phyloP scores from a whole-genome alignment of 805 yeast species.

The Saccharomycopsis sp. region DNA sequence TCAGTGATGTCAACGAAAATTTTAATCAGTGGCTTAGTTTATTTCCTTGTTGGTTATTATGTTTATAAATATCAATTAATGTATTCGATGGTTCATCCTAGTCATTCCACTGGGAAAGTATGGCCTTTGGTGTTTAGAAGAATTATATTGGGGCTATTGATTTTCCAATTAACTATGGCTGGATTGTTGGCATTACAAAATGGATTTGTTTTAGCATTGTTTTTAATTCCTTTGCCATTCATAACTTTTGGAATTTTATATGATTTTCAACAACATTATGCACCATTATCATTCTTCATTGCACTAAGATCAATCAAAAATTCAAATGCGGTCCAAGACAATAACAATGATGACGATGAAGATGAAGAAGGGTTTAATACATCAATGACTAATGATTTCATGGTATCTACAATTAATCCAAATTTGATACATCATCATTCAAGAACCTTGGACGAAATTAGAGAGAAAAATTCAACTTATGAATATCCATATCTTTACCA shows the following conservation, averaged over 20 bases:
- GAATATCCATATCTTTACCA: slow-evolving; percentile 68
- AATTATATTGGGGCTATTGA: slow-evolving; percentile 67
- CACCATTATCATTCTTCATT: slow-evolving; percentile 77
- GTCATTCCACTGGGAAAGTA: slow-evolving; percentile 93
- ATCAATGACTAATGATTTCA: slow-evolving; percentile 24
- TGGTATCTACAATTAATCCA: slow-evolving; percentile 17
- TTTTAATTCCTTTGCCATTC: slow-evolving; percentile 70
- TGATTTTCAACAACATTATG: slow-evolving; percentile 74
- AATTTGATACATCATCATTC: slow-evolving; percentile 22
- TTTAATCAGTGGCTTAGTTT: slow-evolving; percentile 72
- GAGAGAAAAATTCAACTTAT: slow-evolving; percentile 67
- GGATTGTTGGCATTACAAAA: slow-evolving; percentile 80
- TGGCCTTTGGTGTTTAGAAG: slow-evolving; percentile 90
- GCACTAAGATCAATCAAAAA: slow-evolving; percentile 75
- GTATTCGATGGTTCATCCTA: slow-evolving; percentile 89
- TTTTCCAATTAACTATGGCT: slow-evolving; percentile 89
- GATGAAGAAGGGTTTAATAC: slow-evolving; percentile 18
- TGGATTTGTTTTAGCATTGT: slow-evolving; percentile 68
- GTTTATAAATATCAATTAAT: slow-evolving; percentile 87
- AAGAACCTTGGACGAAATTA: slow-evolving; percentile 65
- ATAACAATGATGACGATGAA: slow-evolving; percentile 4
- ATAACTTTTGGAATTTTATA: slow-evolving; percentile 59
- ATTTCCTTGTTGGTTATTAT: slow-evolving; percentile 78
- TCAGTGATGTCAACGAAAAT: slow-evolving; percentile 87
- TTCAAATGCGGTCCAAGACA: slow-evolving; percentile 28